Evolutionary conservation across 495 filamentous ascomycete genomes (phyloP), one percentile per base, ranked within the genome.

Genomic region (Penicillium chermesinum): DNA sequence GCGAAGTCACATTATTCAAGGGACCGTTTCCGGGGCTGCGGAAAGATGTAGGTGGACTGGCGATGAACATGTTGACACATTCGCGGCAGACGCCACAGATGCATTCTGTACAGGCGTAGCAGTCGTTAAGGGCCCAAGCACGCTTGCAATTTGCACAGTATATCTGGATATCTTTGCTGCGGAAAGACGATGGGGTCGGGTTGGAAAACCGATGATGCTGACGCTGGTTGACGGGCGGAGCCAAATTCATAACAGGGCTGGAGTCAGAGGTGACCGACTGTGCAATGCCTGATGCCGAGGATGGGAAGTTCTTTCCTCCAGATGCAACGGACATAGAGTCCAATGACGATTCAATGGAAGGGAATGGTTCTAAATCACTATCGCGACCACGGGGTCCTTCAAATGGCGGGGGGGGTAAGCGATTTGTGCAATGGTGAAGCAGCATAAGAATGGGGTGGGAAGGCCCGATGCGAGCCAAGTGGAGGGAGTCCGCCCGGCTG

Each of bases 41-140:
- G 54, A 70, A 70, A 1, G 64, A 65, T 7, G 58, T 46, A 0
- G 69, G 67, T 8, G 72, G 71, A 41, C 69, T 76, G 49, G 69
- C 71, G 15, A 88, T 85, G 46, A 93, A 77, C 52, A 86, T 81
- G 51, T 86, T 81, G 14, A 95, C 88, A 49, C 90, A 96, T 35
- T 86, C 85, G 44, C 80, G 83, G 59, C 90, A 96, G 39, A 95
- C 77, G 2, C 90, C 90, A 60, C 88, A 93, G 41, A 96, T 95
- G 62, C 90, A 96, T 61, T 95, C 89, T 0, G 89, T 95, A 66
- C 90, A 96, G 10, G 90, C 90, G 60, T 86, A 96, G 22, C 86
- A 89, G 48, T 91, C 85, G 48, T 81, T 82, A 37, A 96, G 65
- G 2, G 85, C 65, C 49, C 83, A 88, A 2, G 85, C 65, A 15